phyloP scores from a whole-genome alignment of 2,329 filamentous ascomycete species.

The Fusarium domesticum region DNA sequence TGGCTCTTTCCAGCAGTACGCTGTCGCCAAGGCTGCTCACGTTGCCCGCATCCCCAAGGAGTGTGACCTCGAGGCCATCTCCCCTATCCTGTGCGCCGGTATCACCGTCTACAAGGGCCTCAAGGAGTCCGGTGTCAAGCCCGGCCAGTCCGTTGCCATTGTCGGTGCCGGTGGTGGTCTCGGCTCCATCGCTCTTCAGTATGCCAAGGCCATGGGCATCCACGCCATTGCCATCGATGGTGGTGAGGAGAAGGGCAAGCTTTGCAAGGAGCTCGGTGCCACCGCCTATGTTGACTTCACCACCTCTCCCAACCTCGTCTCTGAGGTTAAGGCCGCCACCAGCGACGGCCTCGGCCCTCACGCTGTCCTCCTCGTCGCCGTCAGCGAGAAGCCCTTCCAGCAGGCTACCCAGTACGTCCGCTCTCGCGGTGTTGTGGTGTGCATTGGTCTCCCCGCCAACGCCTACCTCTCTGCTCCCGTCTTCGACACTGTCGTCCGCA shows the following conservation, averaged over 20 bases:
- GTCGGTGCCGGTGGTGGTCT: constrained; percentile 85
- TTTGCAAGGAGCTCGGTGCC: constrained; percentile 70
- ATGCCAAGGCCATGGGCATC: constrained; percentile 87
- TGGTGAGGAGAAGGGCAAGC: constrained; percentile 73
- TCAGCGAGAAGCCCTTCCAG: constrained; percentile 89
- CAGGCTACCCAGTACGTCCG: constrained; percentile 88
- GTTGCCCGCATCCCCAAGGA: constrained; percentile 79
- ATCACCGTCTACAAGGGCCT: constrained; percentile 90
- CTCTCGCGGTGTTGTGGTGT: constrained; percentile 76
- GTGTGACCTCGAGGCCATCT: constrained; percentile 69
- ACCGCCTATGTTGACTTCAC: constrained; percentile 76
- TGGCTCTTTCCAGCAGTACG: constrained; percentile 91
- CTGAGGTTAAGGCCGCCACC: constrained; percentile 79
- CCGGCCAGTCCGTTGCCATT: constrained; percentile 77
- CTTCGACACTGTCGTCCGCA: constrained; percentile 82
- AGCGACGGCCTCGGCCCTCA: constrained; percentile 80
- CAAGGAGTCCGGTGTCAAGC: constrained; percentile 73
- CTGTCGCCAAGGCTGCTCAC: constrained; percentile 80
- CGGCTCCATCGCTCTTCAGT: constrained; percentile 76
- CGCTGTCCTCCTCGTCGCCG: constrained; percentile 82
- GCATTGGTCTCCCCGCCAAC: constrained; percentile 81
- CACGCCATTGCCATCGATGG: constrained; percentile 77
- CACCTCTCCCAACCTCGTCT: constrained; percentile 71
- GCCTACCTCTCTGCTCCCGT: constrained; percentile 81
- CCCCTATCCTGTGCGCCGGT: constrained; percentile 79